Conservation (phyloP, 1,284 basidiomycete species). For the Fomitiporia mediterranea region DNA sequence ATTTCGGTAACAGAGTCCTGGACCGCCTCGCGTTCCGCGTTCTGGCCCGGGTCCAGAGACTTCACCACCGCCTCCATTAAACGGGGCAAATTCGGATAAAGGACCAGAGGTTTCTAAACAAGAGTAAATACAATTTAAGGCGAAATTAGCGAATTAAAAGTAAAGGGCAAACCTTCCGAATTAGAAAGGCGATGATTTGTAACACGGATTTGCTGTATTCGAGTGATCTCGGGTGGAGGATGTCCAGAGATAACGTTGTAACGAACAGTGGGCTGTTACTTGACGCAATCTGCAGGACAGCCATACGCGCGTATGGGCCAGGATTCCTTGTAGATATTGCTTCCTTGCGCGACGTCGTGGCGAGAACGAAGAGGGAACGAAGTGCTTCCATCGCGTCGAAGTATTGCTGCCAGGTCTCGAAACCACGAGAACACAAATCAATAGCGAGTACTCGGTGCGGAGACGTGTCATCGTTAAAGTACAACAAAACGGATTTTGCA, state of each 20-base stretch:
- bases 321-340: conserved; percentile 57
- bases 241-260: conserved; percentile 90
- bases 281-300: conserved; percentile 81
- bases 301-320: conserved; percentile 66
- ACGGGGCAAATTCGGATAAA: conserved; percentile 83
- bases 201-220: conserved; percentile 86
- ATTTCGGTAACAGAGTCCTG: conserved; percentile 92
- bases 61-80: conserved; percentile 96
- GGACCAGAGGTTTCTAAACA: conserved; percentile 72
- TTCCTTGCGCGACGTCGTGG: conserved; percentile 71
- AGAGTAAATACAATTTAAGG: not conserved
- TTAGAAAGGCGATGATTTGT: conserved; percentile 91
- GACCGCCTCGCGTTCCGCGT: conserved; percentile 80
- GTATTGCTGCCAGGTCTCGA: conserved; percentile 92
- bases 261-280: conserved; percentile 90
- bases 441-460: conserved; percentile 73
- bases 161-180: conserved; percentile 65
- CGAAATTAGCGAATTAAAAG: not conserved
- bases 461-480: conserved; percentile 68
- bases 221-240: conserved; percentile 73
- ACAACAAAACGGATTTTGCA: conserved; percentile 75
- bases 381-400: conserved; percentile 89
- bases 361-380: conserved; percentile 78
- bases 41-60: conserved; percentile 89
- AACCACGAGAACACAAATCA: conserved; percentile 86